Evolutionary conservation across 2,329 filamentous ascomycete species (phyloP).

Genomic region (Claviceps citrina): DNA sequence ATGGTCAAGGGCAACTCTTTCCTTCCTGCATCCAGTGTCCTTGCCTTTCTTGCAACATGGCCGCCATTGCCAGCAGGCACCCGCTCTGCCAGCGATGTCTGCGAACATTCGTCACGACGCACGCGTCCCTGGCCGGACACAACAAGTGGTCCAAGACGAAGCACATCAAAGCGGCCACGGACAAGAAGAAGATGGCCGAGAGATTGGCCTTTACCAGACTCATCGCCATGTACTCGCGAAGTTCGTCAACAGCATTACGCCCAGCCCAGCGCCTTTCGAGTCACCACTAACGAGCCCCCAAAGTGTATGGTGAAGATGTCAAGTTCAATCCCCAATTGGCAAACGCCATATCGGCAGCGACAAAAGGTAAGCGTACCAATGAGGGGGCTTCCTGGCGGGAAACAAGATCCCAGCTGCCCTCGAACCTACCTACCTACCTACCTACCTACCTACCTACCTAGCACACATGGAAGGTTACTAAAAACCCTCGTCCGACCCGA

Average conservation of each 20-base stretch:
- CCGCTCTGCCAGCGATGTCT: constrained; percentile 17
- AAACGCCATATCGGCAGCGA: constrained; percentile 57
- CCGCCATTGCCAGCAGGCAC: neutral
- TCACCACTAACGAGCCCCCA: constrained; percentile 4
- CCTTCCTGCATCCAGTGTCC: neutral
- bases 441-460: too few relatives aligned
- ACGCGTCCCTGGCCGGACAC: constrained; percentile 48
- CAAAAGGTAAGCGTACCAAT: constrained; percentile 53
- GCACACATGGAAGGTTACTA: too few relatives aligned
- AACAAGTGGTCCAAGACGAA: constrained; percentile 94
- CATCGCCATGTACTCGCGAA: constrained; percentile 60
- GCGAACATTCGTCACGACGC: constrained; percentile 32
- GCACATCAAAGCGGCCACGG: constrained; percentile 81
- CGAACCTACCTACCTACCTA: too few relatives aligned
- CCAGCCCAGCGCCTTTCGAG: constrained; percentile 6
- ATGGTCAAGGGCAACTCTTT: neutral
- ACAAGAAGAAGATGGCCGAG: constrained; percentile 60
- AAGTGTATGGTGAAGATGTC: constrained; percentile 62
- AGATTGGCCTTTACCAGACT: constrained; percentile 54
- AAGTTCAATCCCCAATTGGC: constrained; percentile 63
- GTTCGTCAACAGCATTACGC: constrained; percentile 27
- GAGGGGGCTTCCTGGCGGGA: too few relatives aligned
- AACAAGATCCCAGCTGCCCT: too few relatives aligned
- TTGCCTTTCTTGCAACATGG: neutral
- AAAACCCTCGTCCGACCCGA: constrained; percentile 10